Evolutionary conservation across 768 basidiomycete species (phyloP).

Genomic region (Lactifluus subvellereus): DNA sequence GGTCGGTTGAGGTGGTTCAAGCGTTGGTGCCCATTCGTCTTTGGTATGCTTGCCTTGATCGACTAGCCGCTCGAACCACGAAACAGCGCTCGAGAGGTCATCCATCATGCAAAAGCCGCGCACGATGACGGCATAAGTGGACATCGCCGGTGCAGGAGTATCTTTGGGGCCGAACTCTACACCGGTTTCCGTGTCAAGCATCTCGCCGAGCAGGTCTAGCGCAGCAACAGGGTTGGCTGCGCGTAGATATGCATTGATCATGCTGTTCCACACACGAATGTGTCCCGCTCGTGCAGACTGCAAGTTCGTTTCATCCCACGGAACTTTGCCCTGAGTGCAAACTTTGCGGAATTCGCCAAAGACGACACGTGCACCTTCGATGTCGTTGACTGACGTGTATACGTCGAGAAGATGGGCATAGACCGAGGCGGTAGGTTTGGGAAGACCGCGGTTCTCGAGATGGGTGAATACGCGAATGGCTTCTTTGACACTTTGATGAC

Average conservation of each 20-base stretch:
- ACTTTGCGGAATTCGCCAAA: slow-evolving; percentile 55
- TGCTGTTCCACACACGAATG: slow-evolving; percentile 61
- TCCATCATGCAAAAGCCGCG: slow-evolving; percentile 55
- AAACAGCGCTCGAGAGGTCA: slow-evolving; percentile 57
- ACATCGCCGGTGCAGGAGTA: slow-evolving; percentile 51
- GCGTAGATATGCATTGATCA: slow-evolving; percentile 71
- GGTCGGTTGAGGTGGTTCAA: slow-evolving; percentile 47
- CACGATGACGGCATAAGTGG: slow-evolving; percentile 61
- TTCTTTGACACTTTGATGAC: slow-evolving; percentile 49
- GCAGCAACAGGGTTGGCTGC: slow-evolving; percentile 57
- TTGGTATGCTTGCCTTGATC: slow-evolving; percentile 33
- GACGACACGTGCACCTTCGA: slow-evolving; percentile 48
- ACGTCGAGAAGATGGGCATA: slow-evolving; percentile 55
- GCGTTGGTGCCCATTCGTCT: slow-evolving; percentile 40
- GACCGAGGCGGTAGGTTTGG: slow-evolving; percentile 32
- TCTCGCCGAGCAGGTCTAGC: slow-evolving; percentile 58
- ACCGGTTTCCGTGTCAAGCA: slow-evolving; percentile 48
- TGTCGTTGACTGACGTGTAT: slow-evolving; percentile 48
- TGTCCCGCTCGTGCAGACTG: slow-evolving; percentile 30
- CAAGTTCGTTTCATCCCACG: slow-evolving; percentile 27
- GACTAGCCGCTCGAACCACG: slow-evolving; percentile 68
- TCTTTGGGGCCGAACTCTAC: slow-evolving; percentile 34
- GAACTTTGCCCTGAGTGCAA: slow-evolving; percentile 36
- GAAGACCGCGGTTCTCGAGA: slow-evolving; percentile 42
- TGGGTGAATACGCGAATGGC: slow-evolving; percentile 63